phyloP scores from a whole-genome alignment of 169 alveolate genomes.

The Cystoisospora suis region DNA sequence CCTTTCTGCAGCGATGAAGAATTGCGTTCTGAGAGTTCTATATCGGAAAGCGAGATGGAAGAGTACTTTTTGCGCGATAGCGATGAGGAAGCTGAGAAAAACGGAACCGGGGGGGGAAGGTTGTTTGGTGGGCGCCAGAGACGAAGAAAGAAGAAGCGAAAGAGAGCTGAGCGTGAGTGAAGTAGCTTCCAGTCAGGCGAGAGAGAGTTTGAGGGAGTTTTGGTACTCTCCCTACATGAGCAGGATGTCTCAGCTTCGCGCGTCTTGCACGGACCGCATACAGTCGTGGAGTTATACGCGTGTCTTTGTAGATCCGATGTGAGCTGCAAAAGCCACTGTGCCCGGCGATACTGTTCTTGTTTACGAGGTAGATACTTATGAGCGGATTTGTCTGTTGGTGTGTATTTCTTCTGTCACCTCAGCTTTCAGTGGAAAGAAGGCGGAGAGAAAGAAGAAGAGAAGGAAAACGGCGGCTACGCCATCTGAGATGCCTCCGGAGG shows the following conservation, averaged over 20 bases:
- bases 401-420: not conserved
- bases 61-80: slow-evolving; percentile 5
- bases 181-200: no score
- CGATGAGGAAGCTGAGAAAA: not conserved
- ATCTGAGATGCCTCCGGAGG: slow-evolving; percentile 13
- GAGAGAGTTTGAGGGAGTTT: no score
- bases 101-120: not conserved
- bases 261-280: no score
- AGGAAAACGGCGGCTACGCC: slow-evolving; percentile 26
- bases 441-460: not conserved
- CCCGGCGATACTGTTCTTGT: no score
- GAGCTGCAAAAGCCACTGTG: no score
- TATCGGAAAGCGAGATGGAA: slow-evolving; percentile 34
- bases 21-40: slow-evolving; percentile 4
- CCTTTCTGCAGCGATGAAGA: not conserved
- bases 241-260: no score
- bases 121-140: not conserved
- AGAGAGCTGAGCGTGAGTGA: slow-evolving; percentile 2
- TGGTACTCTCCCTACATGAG: no score
- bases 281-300: no score
- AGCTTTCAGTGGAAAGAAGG: not conserved
- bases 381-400: not conserved
- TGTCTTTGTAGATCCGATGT: no score
- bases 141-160: not conserved
- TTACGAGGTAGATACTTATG: not conserved